phyloP scores from a whole-genome alignment of 768 basidiomycete genomes.

The Leucosporidium yakuticum region DNA sequence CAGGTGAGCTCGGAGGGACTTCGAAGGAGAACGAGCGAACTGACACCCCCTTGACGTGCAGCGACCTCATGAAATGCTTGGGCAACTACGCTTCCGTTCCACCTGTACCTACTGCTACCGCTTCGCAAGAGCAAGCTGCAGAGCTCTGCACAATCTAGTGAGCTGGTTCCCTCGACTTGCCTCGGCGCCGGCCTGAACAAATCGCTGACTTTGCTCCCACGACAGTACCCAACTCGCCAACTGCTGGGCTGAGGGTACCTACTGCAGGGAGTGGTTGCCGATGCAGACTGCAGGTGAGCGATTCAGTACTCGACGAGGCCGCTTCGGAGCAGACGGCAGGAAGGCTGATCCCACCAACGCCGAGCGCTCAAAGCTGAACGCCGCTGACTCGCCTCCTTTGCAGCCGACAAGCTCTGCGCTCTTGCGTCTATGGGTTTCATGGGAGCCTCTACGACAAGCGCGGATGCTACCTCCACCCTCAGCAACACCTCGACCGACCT shows the following conservation, averaged over 20 bases:
- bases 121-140: not conserved
- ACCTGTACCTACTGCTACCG: constrained; percentile 2
- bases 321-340: no score
- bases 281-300: constrained; percentile 15
- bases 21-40: no score
- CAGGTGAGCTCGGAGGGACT: no score
- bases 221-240: constrained; percentile 24
- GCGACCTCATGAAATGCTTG: constrained; percentile 21
- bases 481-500: not conserved
- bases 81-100: constrained; percentile 19
- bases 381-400: no score
- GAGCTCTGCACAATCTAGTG: constrained; percentile 23
- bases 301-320: not conserved
- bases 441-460: no score
- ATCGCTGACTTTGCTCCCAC: not conserved
- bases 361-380: not conserved
- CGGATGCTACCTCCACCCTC: not conserved
- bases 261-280: constrained; percentile 32
- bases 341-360: not conserved
- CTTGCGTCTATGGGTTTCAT: not conserved
- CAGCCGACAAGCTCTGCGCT: constrained; percentile 33
- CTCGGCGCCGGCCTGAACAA: no score
- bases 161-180: not conserved
- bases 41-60: no score
- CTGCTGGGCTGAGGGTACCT: constrained; percentile 28